Evolutionary conservation across 306 rosid species (phyloP), one percentile per base, ranked within the genome.

Genomic region (Fragaria nilgerrensis): DNA sequence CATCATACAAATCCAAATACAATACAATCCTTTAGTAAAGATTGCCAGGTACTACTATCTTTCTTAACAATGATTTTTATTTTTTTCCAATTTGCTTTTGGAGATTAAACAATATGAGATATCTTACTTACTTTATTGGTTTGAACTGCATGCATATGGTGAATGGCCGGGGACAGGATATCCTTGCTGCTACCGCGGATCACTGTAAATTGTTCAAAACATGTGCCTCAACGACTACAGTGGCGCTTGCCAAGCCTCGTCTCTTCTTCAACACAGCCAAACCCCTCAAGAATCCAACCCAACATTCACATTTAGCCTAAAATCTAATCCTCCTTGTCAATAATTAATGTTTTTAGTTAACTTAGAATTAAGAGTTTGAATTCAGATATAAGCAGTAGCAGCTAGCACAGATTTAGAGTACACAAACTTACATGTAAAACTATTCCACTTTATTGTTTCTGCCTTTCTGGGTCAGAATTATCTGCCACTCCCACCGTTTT

Each of bases 151-250:
- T 41, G 43, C 7, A 74, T n/a, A n/a, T 22, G 43, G 43, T 56
- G 43, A 73, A 61, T 59, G 58, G 39, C 68, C 52, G 45, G 59
- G 32, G 12, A 44, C 43, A 25, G 19, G 20, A 34, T 43, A 43
- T 58, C 77, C 44, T 1, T 44, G 39, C 59, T 44, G 69, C 45
- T 19, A 27, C 70, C 70, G 59, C 44, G n/a, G 78, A 59, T 61
- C 58, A 44, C 70, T 59, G 53, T 34, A 44, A 73, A 61, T 61
- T 56, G 68, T 50, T 23, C 77, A 41, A 19, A 74, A 41, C 78
- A 74, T 61, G 78, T 74, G 70, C 78, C 22, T 11, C 45, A 61
- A 44, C 78, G 59, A 41, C 70, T 59, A 45, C 70, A 10, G 17
- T 74, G 78, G 32, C 70, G 47, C 78, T 61, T 74, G 4, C 29